Base-by-base conservation (phyloP, 148 eudicot genomes). In the Heliosperma pusillum region DNA sequence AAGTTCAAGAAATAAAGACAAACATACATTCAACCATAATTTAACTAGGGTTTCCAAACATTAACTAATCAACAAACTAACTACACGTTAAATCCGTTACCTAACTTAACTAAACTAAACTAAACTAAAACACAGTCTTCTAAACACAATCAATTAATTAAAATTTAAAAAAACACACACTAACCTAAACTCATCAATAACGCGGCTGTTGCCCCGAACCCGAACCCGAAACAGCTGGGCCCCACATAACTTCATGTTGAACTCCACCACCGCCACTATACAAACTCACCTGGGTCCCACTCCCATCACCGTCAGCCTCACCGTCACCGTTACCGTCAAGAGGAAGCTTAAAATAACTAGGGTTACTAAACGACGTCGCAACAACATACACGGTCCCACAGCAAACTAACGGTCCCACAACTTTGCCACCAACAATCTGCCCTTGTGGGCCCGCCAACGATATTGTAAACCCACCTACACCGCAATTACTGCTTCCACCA, bases 401-500 rank as follows among this genome's bases (percentile, higher is more conserved):
- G 0, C 90, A 74, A 0, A 80, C 1, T 10, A 93, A 66, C 15
- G 84, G 65, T 0, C 93, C 96, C 16, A 74, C 90, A 5, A 90
- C 96, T 17, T 79, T 74, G 1, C 97, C 97, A 0, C 97, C 97
- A 0, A 87, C 90, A 4, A 93, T 83, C 70, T 90, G 93, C 42
- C 96, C 97, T 57, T 87, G 91, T 57, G 96, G 96, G 2, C 96
- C 96, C 74, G 90, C 93, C 22, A 93, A 19, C 11, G 91, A 80
- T 1, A 93, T 80, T 0, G 83, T 74, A 24, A 93, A 90, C n/a
- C 76, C 83, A 16, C 79, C 74, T 13, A 77, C 81, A n/a, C 79
- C 74, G 11, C 13, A 29, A 10, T 58, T 17, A 3, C n/a, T n/a
- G n/a, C n/a, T n/a, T n/a, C n/a, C n/a, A 0, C 29, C 25, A 50